phyloP scores from a whole-genome alignment of 116 monocot species.

The Papilionanthe hybrid region DNA sequence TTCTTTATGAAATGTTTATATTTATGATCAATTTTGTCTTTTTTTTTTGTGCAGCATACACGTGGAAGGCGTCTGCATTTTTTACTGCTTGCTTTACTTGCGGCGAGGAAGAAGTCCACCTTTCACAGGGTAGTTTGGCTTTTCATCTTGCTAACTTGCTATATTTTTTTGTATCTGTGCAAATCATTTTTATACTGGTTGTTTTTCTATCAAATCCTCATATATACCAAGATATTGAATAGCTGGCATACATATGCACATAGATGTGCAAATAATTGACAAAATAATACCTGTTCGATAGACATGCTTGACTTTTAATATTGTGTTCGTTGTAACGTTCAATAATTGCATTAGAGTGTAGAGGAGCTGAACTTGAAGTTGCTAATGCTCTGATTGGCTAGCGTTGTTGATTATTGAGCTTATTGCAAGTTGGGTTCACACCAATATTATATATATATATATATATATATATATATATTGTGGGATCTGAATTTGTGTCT shows the following conservation, averaged over 20 bases:
- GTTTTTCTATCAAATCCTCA: not conserved
- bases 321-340: no score
- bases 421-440: no score
- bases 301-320: no score
- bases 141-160: constrained; percentile 2
- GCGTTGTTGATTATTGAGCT: no score
- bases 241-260: not conserved
- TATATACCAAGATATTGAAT: not conserved
- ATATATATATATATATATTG: no score
- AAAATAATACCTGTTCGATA: no score
- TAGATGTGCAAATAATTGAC: not conserved
- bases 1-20: not conserved
- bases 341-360: no score
- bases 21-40: not conserved
- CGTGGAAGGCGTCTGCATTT: constrained; percentile 33
- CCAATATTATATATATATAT: no score
- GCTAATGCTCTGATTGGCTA: no score
- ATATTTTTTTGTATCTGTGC: not conserved
- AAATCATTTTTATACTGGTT: not conserved
- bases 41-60: constrained; percentile 26
- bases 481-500: no score
- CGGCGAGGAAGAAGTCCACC: constrained; percentile 32
- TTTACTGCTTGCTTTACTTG: constrained; percentile 41
- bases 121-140: constrained; percentile 31
- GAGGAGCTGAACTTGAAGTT: no score